Percentiles rank a stretch among this genome's conserved stretches.
These are phyloP conservation scores for Clitopilus hobsonii DNA, from an alignment of 768 basidiomycete genomes.

Conservation along the genomic window DNA sequence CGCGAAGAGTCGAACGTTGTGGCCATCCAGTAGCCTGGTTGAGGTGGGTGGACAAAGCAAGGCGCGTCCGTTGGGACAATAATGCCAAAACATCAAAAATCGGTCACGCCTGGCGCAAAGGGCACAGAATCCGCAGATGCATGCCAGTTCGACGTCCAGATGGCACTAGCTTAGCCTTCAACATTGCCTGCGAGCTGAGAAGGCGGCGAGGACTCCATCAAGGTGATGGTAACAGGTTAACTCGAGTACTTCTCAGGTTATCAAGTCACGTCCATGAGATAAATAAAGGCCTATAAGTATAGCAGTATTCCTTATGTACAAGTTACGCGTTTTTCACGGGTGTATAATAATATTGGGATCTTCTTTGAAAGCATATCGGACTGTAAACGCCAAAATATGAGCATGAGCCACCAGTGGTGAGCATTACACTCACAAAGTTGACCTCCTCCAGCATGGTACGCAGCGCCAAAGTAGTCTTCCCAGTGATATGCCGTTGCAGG, in stretches of 20 bases:
- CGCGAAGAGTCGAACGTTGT: background rate
- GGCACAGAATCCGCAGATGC: no score
- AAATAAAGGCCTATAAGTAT: no score
- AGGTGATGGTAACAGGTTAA: no score
- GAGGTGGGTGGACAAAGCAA: background rate
- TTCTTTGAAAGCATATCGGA: background rate
- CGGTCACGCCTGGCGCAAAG: no score
- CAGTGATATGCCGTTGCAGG: background rate
- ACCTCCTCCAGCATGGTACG: background rate
- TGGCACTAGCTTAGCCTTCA: no score
- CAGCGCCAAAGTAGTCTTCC: background rate
- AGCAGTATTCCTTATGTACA: no score
- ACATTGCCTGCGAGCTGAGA: no score
- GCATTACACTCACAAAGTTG: background rate
- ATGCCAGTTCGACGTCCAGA: background rate
- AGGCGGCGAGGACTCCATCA: no score
- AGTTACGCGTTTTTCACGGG: no score
- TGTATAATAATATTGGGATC: background rate
- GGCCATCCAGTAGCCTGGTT: background rate
- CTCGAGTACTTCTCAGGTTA: no score
- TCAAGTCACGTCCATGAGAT: no score
- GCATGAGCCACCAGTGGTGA: background rate
- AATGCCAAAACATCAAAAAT: background rate
- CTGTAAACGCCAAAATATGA: background rate
- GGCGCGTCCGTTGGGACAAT: no score